Conservation (phyloP, 2,329 filamentous ascomycete genomes). For the Penicillium sp. region DNA sequence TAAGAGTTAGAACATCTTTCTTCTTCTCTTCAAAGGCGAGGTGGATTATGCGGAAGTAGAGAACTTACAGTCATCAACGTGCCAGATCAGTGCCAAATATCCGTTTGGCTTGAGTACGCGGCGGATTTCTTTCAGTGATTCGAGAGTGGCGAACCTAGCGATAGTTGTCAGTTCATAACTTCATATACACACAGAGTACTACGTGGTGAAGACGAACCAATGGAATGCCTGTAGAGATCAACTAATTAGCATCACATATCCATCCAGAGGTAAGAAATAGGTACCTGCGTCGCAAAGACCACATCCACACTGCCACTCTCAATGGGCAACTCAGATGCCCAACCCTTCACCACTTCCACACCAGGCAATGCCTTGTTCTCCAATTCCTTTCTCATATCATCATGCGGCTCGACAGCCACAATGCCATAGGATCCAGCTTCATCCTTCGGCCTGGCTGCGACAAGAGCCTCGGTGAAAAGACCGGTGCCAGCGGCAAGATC, state of each 20-base stretch:
- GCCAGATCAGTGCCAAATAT: slow-evolving; percentile 67
- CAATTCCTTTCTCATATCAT: slow-evolving; percentile 62
- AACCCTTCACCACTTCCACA: slow-evolving; percentile 56
- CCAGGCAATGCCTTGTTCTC: slow-evolving; percentile 53
- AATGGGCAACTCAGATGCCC: slow-evolving; percentile 55
- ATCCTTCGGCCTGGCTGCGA: slow-evolving; percentile 51
- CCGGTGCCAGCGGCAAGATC: slow-evolving; percentile 68
- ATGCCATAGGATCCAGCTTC: slow-evolving; percentile 47
- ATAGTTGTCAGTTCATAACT: neutral
- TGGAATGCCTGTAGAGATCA: slow-evolving; percentile 36
- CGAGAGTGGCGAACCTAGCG: slow-evolving; percentile 62
- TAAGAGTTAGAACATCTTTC: neutral
- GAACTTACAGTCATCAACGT: slow-evolving; percentile 64
- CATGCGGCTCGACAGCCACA: slow-evolving; percentile 61
- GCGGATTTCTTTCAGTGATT: slow-evolving; percentile 62
- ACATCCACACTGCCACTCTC: slow-evolving; percentile 60
- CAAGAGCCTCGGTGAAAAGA: slow-evolving; percentile 63
- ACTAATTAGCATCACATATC: neutral
- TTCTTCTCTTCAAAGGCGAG: neutral
- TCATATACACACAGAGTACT: neutral
- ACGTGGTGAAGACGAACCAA: slow-evolving; percentile 44
- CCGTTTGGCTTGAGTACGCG: slow-evolving; percentile 60
- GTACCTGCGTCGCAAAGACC: slow-evolving; percentile 64
- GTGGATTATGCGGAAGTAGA: neutral
- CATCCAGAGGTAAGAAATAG: neutral